Evolutionary conservation across 176 grass and related monocot genomes (phyloP).

Genomic region (Cenchrus purpureus): DNA sequence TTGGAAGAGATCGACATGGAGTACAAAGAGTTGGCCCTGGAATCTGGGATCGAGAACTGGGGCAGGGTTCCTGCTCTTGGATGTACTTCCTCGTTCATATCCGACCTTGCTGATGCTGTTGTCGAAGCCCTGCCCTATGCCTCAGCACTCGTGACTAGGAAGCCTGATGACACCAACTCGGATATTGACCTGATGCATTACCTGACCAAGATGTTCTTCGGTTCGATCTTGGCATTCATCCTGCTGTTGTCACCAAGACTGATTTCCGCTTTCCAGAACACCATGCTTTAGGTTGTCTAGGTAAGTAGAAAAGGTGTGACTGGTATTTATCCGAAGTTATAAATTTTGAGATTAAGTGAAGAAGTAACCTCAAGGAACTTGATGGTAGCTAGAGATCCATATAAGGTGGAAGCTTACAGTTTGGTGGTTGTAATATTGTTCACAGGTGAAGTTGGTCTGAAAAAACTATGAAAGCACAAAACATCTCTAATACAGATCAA

Average conservation of each 20-base stretch:
- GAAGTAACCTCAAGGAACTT: background rate
- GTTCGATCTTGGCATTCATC: slow-evolving; percentile 75
- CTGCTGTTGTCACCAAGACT: slow-evolving; percentile 75
- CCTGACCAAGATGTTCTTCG: slow-evolving; percentile 72
- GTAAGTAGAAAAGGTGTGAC: background rate
- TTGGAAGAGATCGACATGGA: slow-evolving; percentile 99
- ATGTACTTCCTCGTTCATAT: slow-evolving; percentile 77
- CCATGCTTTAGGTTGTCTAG: slow-evolving; percentile 44
- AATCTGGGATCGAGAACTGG: slow-evolving; percentile 94
- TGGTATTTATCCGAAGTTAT: background rate
- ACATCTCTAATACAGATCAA: background rate
- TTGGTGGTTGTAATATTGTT: background rate
- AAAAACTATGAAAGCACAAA: background rate
- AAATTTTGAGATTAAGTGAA: background rate
- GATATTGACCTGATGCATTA: slow-evolving; percentile 59
- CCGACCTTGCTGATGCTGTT: slow-evolving; percentile 79
- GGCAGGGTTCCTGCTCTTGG: slow-evolving; percentile 90
- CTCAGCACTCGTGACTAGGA: slow-evolving; percentile 42
- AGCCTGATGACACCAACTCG: slow-evolving; percentile 5
- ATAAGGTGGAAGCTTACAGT: background rate
- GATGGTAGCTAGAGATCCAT: background rate
- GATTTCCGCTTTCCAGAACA: slow-evolving; percentile 61
- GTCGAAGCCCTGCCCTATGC: slow-evolving; percentile 74
- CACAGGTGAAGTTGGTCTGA: background rate
- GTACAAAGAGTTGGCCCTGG: slow-evolving; percentile 90